Conservation (phyloP, 306 rosid genomes). For the Chamaecrista fasciculata region DNA sequence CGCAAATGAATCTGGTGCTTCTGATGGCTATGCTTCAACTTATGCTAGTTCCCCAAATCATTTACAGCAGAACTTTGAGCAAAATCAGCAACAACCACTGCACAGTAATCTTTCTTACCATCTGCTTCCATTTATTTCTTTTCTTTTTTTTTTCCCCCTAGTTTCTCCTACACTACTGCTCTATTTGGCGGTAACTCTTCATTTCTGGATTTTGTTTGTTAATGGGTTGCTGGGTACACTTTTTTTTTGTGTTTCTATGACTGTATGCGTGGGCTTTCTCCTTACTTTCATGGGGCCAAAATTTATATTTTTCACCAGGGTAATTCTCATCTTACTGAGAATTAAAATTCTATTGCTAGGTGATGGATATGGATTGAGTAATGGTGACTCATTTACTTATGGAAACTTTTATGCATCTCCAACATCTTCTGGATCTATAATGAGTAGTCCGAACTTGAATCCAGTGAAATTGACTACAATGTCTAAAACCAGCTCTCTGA, state of each 20-base stretch:
- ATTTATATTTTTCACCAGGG: no score
- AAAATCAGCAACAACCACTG: constrained; percentile 45
- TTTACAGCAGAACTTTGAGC: constrained; percentile 51
- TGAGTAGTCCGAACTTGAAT: constrained; percentile 62
- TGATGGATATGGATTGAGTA: constrained; percentile 73
- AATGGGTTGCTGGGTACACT: neutral
- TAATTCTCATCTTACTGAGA: constrained; percentile 30
- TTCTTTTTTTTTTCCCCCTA: neutral
- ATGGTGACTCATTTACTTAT: constrained; percentile 62
- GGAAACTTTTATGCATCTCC: constrained; percentile 64
- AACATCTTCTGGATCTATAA: constrained; percentile 70
- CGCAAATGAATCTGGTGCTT: constrained; percentile 59
- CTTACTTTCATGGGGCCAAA: no score
- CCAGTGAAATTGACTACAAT: constrained; percentile 59
- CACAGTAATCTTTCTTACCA: constrained; percentile 57
- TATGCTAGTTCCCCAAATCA: constrained; percentile 63
- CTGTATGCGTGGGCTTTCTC: constrained; percentile 16
- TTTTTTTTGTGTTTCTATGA: neutral
- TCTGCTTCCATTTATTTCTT: no score
- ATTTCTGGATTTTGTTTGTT: constrained; percentile 9
- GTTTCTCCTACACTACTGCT: neutral
- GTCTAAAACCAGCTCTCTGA: constrained; percentile 57
- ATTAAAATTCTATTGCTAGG: constrained; percentile 53
- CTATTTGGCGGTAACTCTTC: neutral
- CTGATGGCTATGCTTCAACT: constrained; percentile 59